Evolutionary conservation across 768 basidiomycete species (phyloP).

Genomic region (Rhodotorula sphaerocarpa): DNA sequence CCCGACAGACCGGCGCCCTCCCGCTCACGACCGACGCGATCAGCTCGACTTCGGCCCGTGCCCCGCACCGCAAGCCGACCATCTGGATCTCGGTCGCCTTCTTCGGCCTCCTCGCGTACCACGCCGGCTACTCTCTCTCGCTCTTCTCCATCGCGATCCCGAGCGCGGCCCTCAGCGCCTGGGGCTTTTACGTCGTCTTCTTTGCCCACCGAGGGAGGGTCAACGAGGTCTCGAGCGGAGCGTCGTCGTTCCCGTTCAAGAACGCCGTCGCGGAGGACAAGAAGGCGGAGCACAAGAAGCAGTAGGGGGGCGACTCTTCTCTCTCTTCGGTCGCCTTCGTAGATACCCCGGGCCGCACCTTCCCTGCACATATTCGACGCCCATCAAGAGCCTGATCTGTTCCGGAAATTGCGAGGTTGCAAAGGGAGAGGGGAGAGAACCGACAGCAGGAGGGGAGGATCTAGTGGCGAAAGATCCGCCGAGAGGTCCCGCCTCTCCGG

Average conservation of each 20-base stretch:
- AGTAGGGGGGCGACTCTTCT: neutral
- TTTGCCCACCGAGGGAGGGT: constrained; percentile 22
- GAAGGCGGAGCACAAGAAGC: constrained; percentile 1
- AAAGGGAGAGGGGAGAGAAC: no score
- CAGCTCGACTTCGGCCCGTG: constrained; percentile 1
- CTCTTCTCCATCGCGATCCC: constrained; percentile 8
- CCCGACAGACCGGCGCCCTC: constrained; percentile 17
- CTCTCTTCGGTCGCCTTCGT: no score
- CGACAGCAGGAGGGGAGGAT: no score
- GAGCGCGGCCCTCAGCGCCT: neutral
- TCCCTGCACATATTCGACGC: no score
- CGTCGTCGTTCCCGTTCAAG: constrained; percentile 25
- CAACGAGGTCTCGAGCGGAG: constrained; percentile 9
- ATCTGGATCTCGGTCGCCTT: constrained; percentile 12
- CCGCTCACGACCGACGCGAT: constrained; percentile 14
- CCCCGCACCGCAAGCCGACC: constrained; percentile 20
- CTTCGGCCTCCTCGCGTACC: constrained; percentile 16
- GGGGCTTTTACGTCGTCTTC: constrained; percentile 22
- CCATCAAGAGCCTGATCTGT: no score
- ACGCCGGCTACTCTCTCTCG: constrained; percentile 7
- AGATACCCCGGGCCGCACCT: no score
- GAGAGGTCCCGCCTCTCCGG: no score
- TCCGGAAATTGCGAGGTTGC: no score
- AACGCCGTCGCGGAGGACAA: constrained; percentile 15
- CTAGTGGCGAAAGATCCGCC: no score